A percentile compares a stretch with the other conserved stretches of the same genome.
phyloP scores from a whole-genome alignment of 2,329 filamentous ascomycete genomes.

The Alternaria rosae region DNA sequence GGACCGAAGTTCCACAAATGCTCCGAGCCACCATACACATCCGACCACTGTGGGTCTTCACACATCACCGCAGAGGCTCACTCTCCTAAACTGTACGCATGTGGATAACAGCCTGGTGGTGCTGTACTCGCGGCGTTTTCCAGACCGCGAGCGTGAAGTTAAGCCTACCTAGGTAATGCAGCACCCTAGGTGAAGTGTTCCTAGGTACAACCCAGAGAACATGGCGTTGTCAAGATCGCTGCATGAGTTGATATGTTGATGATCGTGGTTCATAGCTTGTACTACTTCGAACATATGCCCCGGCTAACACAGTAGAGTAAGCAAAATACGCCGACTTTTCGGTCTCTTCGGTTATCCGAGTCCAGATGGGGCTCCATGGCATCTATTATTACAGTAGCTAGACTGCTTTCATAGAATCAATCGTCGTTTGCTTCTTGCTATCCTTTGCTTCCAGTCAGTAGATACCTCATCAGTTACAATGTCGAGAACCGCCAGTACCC shows the following conservation, averaged over 20 bases:
- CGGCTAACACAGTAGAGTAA: background rate
- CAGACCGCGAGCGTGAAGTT: background rate
- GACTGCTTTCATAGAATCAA: background rate
- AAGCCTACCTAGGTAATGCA: background rate
- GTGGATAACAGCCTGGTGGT: background rate
- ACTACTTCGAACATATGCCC: slow-evolving; percentile 2
- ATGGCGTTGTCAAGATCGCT: background rate
- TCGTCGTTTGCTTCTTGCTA: background rate
- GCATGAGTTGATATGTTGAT: background rate
- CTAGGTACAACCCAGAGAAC: background rate
- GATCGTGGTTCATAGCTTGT: background rate
- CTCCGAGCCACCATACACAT: background rate
- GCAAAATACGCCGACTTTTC: slow-evolving; percentile 7
- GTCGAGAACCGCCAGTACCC: slow-evolving; percentile 5
- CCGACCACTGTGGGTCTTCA: background rate
- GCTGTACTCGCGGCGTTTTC: background rate
- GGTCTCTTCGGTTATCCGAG: background rate
- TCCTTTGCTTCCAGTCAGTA: background rate
- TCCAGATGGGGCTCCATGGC: background rate
- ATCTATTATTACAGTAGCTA: slow-evolving; percentile 4
- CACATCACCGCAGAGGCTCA: background rate
- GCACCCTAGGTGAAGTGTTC: background rate
- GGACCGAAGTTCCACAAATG: slow-evolving; percentile 8
- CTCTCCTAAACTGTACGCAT: background rate
- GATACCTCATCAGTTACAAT: background rate